Conservation (phyloP, 1,284 basidiomycete genomes). For the Coniferiporia sulphurascens region DNA sequence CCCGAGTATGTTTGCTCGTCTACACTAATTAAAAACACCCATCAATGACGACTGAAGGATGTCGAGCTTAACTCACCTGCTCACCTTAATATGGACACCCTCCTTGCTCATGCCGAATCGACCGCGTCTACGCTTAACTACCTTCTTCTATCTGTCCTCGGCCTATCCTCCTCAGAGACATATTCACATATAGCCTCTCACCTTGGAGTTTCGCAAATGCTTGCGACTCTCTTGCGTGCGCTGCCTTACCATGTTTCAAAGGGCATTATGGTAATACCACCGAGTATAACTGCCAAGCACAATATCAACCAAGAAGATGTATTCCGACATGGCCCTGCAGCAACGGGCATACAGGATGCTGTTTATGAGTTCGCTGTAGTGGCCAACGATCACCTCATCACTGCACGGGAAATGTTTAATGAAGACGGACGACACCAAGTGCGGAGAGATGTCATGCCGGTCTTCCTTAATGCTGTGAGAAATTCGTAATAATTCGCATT, state of each 20-base stretch:
- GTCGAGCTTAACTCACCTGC: conserved; percentile 66
- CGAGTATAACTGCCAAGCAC: conserved; percentile 78
- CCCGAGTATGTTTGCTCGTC: conserved; percentile 53
- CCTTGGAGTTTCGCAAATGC: conserved; percentile 66
- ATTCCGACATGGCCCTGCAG: conserved; percentile 63
- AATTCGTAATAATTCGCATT: conserved; percentile 4
- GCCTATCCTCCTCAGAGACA: conserved; percentile 52
- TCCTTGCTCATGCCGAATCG: conserved; percentile 71
- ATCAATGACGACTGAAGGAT: conserved; percentile 44
- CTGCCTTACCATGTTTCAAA: conserved; percentile 73
- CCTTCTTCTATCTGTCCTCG: conserved; percentile 69
- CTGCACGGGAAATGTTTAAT: conserved; percentile 75
- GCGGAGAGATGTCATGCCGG: conserved; percentile 62
- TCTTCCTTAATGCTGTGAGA: conserved; percentile 72
- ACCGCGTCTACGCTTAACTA: conserved; percentile 80
- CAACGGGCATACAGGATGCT: conserved; percentile 65
- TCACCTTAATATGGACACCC: conserved; percentile 65
- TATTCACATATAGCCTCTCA: conserved; percentile 80
- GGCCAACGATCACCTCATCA: conserved; percentile 88
- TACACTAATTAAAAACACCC: conserved; percentile 17
- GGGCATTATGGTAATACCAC: conserved; percentile 76
- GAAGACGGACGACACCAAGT: conserved; percentile 47
- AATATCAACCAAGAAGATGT: conserved; percentile 85
- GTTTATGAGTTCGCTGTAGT: conserved; percentile 87
- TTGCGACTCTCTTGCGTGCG: conserved; percentile 70